Percentiles rank a stretch among this genome's conserved stretches.
phyloP scores from a whole-genome alignment of 1,139 yeast species.

The Lodderomyces metapsilosis region DNA sequence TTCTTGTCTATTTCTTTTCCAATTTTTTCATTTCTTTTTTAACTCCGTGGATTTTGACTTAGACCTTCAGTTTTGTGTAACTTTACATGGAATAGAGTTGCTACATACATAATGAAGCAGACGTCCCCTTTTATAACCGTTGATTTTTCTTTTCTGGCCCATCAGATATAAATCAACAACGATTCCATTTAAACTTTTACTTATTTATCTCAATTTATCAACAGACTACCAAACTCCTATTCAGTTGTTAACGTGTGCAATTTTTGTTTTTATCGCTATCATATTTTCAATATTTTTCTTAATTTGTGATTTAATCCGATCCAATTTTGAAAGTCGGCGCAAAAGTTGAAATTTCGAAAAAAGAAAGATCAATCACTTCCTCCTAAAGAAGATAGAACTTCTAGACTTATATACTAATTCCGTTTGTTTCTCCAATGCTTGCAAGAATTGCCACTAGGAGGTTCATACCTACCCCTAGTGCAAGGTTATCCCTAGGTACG shows the following conservation, averaged over 20 bases:
- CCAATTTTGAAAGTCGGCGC: not conserved
- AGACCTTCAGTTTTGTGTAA: not conserved
- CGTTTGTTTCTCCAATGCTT: constrained; percentile 3
- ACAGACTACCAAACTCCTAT: too few species aligned
- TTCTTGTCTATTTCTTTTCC: too few species aligned
- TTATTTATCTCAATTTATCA: too few species aligned
- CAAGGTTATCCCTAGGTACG: not conserved
- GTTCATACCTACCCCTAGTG: not conserved
- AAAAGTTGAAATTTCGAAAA: not conserved
- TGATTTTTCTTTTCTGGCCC: too few species aligned
- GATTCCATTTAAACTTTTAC: too few species aligned
- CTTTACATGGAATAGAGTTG: not conserved
- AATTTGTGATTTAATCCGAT: not conserved
- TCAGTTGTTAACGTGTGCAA: not conserved
- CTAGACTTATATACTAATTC: too few species aligned
- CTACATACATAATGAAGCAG: not conserved
- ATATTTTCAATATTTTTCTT: too few species aligned
- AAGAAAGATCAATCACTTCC: too few species aligned
- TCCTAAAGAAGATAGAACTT: too few species aligned
- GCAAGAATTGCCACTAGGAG: constrained; percentile 4
- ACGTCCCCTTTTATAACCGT: not conserved
- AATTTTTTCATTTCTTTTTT: not conserved
- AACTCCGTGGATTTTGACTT: constrained; percentile 1
- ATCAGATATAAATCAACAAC: too few species aligned
- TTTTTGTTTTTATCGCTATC: too few species aligned